Evolutionary conservation across 2,329 filamentous ascomycete species (phyloP), one percentile per base, ranked within the genome.

Genomic region (Cytospora schulzeri): DNA sequence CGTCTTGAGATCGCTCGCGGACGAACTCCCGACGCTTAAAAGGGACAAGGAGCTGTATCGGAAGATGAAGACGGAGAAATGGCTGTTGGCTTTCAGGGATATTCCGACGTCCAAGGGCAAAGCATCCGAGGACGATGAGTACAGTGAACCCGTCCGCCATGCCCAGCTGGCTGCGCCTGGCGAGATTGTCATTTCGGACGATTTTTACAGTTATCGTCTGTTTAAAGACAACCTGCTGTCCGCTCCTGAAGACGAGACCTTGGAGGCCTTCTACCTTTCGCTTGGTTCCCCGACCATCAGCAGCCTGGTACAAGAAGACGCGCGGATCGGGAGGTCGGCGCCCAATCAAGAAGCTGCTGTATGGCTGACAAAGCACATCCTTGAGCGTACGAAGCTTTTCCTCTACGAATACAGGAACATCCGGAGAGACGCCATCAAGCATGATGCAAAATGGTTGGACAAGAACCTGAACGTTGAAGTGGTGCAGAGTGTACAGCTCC

Each of bases 391-490:
- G 61, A 91, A 94, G 68, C 84, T 99, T 29, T 99, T 98, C 75
- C 80, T 99, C 31, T 90, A 97, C 72, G 93, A 89, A 68, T 87
- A 86, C 65, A 73, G 80, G 28, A 83, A 91, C 71, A 90, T 94
- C 73, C 85, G 88, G 41, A 81, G 85, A 5, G 91, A 96, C 66
- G 82, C 84, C n/a, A 88, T 99, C 72, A 90, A 90, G 69, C 92
- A 95, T 71, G 93, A 98, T 74, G 85, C 88, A 8, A 91, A 90
- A 70, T 99, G 95, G 95, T 81, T 99, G 14, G 92, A 96, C 71
- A 91, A 92, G 73, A 91, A 96, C 69, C 79, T 99, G 17, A 82
- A 80, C 0, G 91, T 99, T 3, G 84, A 91, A 68, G 85, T 90
- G 62, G 93, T 97, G 12, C 88, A 88, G 28, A 89, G 89, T 0